These are phyloP conservation scores for Gloeophyllum trabeum DNA, from an alignment of 768 basidiomycete species.

Conservation along the genomic window DNA sequence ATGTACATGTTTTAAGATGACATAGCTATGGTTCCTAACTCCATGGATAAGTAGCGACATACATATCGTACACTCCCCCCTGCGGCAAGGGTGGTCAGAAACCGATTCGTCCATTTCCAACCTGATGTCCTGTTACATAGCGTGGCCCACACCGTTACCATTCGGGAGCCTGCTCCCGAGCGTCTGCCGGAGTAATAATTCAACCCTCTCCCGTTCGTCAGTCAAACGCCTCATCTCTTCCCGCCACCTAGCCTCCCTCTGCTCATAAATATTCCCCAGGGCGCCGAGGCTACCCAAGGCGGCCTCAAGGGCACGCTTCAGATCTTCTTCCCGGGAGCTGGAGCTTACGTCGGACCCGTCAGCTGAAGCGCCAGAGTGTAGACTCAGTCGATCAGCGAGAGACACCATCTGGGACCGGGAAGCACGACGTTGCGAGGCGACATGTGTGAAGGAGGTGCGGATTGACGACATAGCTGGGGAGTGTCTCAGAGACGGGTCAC, in stretches of 20 bases:
- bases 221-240: slow-evolving; percentile 58
- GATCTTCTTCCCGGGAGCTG: slow-evolving; percentile 42
- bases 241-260: slow-evolving; percentile 56
- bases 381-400: slow-evolving; percentile 30
- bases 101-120: too few relatives aligned
- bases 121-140: too few relatives aligned
- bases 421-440: slow-evolving; percentile 45
- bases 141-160: too few relatives aligned
- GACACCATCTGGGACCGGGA: slow-evolving; percentile 36
- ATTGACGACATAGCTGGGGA: slow-evolving; percentile 41
- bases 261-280: slow-evolving; percentile 54
- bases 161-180: slow-evolving; percentile 30
- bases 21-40: too few relatives aligned
- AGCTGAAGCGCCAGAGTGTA: slow-evolving; percentile 28
- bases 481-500: slow-evolving; percentile 32
- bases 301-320: slow-evolving; percentile 57
- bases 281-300: slow-evolving; percentile 56
- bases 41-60: too few relatives aligned
- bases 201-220: slow-evolving; percentile 59
- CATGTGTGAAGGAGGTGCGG: slow-evolving; percentile 44
- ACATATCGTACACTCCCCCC: too few relatives aligned
- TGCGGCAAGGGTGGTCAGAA: too few relatives aligned
- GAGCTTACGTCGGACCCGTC: slow-evolving; percentile 47
- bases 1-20: too few relatives aligned
- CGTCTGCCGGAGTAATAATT: slow-evolving; percentile 54